These are phyloP conservation scores for Plasmodium adleri DNA, from an alignment of 169 alveolate genomes.

Conservation along the genomic window DNA sequence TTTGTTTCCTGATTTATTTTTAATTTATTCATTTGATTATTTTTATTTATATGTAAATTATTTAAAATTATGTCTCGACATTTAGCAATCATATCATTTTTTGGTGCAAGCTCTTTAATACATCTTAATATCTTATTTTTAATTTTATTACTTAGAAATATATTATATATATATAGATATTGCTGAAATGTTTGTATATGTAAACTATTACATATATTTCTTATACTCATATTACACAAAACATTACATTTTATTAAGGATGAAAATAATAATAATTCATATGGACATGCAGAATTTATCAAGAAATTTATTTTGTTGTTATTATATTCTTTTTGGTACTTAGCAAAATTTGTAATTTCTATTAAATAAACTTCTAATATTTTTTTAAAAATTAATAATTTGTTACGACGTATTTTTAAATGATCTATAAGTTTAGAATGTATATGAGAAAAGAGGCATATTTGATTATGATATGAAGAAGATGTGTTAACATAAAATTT, in stretches of 20 bases:
- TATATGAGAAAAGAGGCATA: background rate
- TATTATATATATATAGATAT: slow-evolving; percentile 16
- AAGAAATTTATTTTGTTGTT: slow-evolving; percentile 22
- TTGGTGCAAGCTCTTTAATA: slow-evolving; percentile 12
- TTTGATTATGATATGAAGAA: slow-evolving; percentile 3
- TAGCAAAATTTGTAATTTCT: slow-evolving; percentile 40
- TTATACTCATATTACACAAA: slow-evolving; percentile 37
- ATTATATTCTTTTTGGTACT: slow-evolving; percentile 41
- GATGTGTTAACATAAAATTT: too few species aligned
- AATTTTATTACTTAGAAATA: slow-evolving; percentile 37
- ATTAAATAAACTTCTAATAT: slow-evolving; percentile 65
- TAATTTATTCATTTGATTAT: too few species aligned
- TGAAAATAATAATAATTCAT: slow-evolving; percentile 57
- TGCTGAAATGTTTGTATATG: slow-evolving; percentile 14
- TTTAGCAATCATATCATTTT: too few species aligned
- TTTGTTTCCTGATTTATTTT: too few species aligned
- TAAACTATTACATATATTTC: slow-evolving; percentile 44
- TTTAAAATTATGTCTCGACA: too few species aligned
- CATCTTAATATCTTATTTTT: slow-evolving; percentile 30
- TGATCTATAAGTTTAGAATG: slow-evolving; percentile 6
- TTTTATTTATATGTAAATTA: too few species aligned
- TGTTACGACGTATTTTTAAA: slow-evolving; percentile 22
- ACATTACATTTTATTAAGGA: slow-evolving; percentile 35
- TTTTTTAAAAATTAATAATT: slow-evolving; percentile 49
- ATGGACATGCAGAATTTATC: slow-evolving; percentile 38